Base-by-base conservation (phyloP, 2,329 filamentous ascomycete species). In the Raffaelea arxii region DNA sequence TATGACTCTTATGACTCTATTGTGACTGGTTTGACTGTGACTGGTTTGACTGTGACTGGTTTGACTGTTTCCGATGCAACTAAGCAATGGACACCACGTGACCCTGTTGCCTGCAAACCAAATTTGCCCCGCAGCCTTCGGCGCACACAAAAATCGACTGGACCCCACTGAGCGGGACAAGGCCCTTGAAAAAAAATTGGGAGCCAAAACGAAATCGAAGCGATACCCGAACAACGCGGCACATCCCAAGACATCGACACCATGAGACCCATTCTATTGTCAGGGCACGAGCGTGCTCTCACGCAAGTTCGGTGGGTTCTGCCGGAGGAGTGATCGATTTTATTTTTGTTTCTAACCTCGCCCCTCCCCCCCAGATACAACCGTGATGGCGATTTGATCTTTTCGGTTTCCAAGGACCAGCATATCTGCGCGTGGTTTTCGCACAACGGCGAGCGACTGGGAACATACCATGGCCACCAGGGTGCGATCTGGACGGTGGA, bases 401-500 rank as follows among this genome's bases (percentile, higher is more conserved):
- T 58, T 44, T 59, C 57, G 9, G 54, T 56, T 25, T 51, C 56
- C 43, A 55, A 55, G 49, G 52, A 55, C 39, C 54, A 56, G 59
- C 80, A 94, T 63, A 88, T 96, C 61, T 95, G 91, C 76, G 91
- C 81, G 55, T 98, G 92, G 92, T 97, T 81, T 71, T 84, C 89
- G 55, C 89, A 94, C 73, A 98, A 98, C 69, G 92, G 92, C 71
- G 92, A 98, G 76, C 86, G 92, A 61, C 78, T 97, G 60, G 92
- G 92, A 61, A 92, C 91, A 59, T 98, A 97, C 74, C 83, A 87
- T 64, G 92, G 92, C 66, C 92, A 98, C 71, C 85, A 94, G 68
- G 92, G 92, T 70, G 91, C 92, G 59, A 86, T 98, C 73, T 98
- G 92, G 92, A 96, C 92, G 53, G 86, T 98, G 68, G 92, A 98